Conservation (phyloP, 2,329 filamentous ascomycete genomes). For the Penicillium sp. region DNA sequence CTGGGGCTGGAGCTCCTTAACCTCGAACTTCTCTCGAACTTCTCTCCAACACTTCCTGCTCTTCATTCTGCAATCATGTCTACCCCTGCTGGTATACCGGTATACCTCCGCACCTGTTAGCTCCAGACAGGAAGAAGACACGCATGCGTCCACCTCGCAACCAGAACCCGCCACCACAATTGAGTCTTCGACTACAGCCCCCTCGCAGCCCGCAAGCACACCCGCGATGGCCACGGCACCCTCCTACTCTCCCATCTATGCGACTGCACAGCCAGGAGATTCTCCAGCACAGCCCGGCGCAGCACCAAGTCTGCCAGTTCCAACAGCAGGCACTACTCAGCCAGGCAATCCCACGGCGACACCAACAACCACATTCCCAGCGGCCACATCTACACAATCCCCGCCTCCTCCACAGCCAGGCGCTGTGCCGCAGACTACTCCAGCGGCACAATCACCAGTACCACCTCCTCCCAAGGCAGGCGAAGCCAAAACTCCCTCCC, state of each 20-base stretch:
- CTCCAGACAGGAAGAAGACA: constrained; percentile 16
- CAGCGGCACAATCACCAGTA: constrained; percentile 6
- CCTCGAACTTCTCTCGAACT: neutral
- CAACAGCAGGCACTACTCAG: constrained; percentile 22
- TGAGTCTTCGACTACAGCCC: constrained; percentile 11
- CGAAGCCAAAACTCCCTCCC: constrained; percentile 2
- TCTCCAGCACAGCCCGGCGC: constrained; percentile 40
- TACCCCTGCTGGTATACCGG: constrained; percentile 18
- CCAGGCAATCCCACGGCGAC: constrained; percentile 18
- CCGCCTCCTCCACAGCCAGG: constrained; percentile 42
- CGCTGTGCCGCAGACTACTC: constrained; percentile 14
- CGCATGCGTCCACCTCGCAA: constrained; percentile 12
- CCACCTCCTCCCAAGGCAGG: constrained; percentile 21
- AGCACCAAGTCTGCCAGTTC: constrained; percentile 28
- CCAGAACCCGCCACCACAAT: constrained; percentile 23
- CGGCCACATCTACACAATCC: constrained; percentile 20
- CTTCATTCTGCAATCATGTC: constrained; percentile 17
- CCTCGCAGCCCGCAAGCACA: constrained; percentile 11
- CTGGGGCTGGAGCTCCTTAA: constrained; percentile 5
- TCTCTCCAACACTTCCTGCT: neutral
- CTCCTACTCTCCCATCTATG: constrained; percentile 32
- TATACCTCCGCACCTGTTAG: constrained; percentile 28
- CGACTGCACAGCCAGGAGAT: constrained; percentile 17
- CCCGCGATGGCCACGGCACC: constrained; percentile 26
- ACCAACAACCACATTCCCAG: constrained; percentile 21